phyloP scores from a whole-genome alignment of 148 eudicot species.

The Selenicereus undatus region DNA sequence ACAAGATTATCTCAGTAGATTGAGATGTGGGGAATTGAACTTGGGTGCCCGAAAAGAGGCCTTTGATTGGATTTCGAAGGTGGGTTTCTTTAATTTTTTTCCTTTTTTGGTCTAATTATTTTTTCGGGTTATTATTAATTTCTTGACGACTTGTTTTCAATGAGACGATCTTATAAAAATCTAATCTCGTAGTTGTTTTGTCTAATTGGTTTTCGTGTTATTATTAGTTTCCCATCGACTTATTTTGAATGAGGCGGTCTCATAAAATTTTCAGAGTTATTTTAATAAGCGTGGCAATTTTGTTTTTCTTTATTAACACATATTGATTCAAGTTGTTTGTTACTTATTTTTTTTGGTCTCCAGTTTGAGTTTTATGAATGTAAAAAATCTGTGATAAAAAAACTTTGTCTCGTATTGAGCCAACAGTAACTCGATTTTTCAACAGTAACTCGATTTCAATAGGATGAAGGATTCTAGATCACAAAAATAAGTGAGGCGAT shows the following conservation, averaged over 20 bases:
- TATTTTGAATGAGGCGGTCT: not conserved
- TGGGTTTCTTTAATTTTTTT: conserved; percentile 18
- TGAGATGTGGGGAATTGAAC: conserved; percentile 57
- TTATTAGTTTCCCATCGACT: not conserved
- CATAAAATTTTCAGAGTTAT: not conserved
- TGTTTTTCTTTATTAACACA: too few species aligned
- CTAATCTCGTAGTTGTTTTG: not conserved
- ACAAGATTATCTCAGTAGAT: conserved; percentile 57
- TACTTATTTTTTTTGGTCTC: too few species aligned
- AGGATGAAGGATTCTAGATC: too few species aligned
- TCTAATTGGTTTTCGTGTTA: not conserved
- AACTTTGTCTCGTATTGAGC: too few species aligned
- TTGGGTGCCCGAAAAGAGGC: conserved; percentile 53
- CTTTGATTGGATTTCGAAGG: conserved; percentile 91
- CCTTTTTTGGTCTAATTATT: not conserved
- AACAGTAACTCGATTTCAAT: too few species aligned
- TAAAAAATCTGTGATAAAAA: too few species aligned
- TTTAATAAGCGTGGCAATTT: too few species aligned
- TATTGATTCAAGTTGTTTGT: too few species aligned
- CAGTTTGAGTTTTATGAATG: too few species aligned
- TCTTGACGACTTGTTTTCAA: not conserved
- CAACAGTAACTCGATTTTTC: too few species aligned
- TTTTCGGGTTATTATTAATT: conserved; percentile 1
- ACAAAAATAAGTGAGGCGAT: not conserved
- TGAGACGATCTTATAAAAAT: not conserved